Evolutionary conservation across 2,329 filamentous ascomycete species (phyloP).

Genomic region (Drechslerella dactyloides): DNA sequence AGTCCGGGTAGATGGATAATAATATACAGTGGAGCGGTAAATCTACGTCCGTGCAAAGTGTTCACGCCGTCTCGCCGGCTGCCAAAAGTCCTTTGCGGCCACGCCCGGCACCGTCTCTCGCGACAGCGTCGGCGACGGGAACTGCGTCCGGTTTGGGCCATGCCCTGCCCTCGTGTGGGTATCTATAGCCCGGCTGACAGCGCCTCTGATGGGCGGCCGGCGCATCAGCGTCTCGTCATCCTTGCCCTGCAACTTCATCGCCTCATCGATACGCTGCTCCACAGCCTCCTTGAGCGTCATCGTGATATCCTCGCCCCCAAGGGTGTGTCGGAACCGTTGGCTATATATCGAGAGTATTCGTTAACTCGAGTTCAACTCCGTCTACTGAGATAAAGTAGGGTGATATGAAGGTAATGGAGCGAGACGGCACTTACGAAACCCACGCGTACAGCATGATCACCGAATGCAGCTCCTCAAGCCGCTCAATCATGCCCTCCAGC

Average conservation of each 20-base stretch:
- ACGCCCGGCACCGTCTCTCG: too few species aligned
- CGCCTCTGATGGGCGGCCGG: slow-evolving; percentile 13
- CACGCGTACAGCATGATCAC: slow-evolving; percentile 85
- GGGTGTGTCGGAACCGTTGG: slow-evolving; percentile 38
- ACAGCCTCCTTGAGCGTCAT: slow-evolving; percentile 16
- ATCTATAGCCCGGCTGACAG: too few species aligned
- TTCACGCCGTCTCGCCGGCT: too few species aligned
- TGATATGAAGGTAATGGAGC: slow-evolving; percentile 27
- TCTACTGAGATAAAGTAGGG: too few species aligned
- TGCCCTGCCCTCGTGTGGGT: too few species aligned
- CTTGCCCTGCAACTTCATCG: slow-evolving; percentile 17
- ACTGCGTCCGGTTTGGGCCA: too few species aligned
- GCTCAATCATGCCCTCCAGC: slow-evolving; percentile 63
- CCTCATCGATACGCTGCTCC: slow-evolving; percentile 24
- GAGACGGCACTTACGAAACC: slow-evolving; percentile 62
- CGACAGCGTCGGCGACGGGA: too few species aligned
- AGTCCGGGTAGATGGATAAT: too few species aligned
- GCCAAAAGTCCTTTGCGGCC: too few species aligned
- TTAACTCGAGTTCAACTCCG: neutral
- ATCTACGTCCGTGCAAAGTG: too few species aligned
- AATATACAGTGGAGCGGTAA: too few species aligned
- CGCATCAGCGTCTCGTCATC: slow-evolving; percentile 5
- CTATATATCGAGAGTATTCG: neutral
- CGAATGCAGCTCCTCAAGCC: slow-evolving; percentile 80
- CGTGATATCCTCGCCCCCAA: slow-evolving; percentile 27